Evolutionary conservation across 2,329 filamentous ascomycete genomes (phyloP).

Genomic region (Biscogniauxia mediterranea): DNA sequence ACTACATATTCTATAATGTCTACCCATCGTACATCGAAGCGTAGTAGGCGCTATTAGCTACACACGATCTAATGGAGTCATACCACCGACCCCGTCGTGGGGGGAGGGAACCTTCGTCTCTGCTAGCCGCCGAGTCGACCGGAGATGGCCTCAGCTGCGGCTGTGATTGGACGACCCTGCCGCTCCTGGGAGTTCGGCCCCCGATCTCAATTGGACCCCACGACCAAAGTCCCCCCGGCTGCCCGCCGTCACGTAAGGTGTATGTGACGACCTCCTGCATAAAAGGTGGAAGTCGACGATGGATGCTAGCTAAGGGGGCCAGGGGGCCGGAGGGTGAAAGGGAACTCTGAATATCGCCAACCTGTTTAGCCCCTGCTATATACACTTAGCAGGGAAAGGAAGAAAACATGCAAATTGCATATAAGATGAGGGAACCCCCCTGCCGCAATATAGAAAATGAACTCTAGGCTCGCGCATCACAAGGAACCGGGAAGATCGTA

Average conservation of each 20-base stretch:
- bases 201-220: background rate
- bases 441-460: background rate
- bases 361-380: background rate
- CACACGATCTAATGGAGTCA: background rate
- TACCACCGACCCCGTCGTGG: background rate
- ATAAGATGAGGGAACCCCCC: background rate
- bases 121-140: background rate
- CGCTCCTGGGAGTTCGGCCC: background rate
- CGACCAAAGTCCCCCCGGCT: background rate
- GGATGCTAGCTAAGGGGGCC: background rate
- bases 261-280: background rate
- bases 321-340: background rate
- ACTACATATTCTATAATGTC: background rate
- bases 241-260: background rate
- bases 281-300: background rate
- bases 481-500: background rate
- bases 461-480: background rate
- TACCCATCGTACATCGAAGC: background rate
- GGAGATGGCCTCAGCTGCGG: background rate
- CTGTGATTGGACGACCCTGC: background rate
- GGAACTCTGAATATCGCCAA: background rate
- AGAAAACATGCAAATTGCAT: background rate
- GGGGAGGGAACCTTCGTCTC: background rate
- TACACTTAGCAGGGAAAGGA: background rate
- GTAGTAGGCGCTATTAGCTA: background rate